Conservation (phyloP, 805 yeast species). For the Suhomyces canberraensis region DNA sequence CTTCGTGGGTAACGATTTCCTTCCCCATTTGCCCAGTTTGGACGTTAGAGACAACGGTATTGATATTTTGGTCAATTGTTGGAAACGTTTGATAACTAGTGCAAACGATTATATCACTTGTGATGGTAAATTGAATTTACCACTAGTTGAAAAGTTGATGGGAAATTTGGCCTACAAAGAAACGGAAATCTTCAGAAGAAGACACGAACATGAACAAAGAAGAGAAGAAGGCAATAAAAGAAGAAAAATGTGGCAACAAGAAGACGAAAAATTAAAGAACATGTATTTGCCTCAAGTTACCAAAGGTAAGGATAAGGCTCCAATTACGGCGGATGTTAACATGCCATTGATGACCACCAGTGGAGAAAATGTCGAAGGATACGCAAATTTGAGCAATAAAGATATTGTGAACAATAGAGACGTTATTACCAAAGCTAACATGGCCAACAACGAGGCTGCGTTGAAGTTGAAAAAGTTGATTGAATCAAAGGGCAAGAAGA, state of each 20-base stretch:
- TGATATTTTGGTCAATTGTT: constrained; percentile 72
- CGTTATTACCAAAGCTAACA: constrained; percentile 63
- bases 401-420: constrained; percentile 66
- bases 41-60: constrained; percentile 95
- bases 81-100: constrained; percentile 71
- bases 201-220: constrained; percentile 67
- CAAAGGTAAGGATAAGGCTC: constrained; percentile 75
- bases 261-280: constrained; percentile 43
- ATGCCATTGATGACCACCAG: constrained; percentile 73
- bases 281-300: constrained; percentile 52
- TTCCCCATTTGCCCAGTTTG: constrained; percentile 92
- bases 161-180: constrained; percentile 67
- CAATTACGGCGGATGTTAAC: constrained; percentile 61
- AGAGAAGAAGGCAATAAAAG: constrained; percentile 64
- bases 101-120: constrained; percentile 80
- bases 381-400: constrained; percentile 59
- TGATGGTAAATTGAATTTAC: constrained; percentile 79
- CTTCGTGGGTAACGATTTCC: constrained; percentile 96
- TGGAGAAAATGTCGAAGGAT: constrained; percentile 71
- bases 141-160: constrained; percentile 72
- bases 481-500: constrained; percentile 20
- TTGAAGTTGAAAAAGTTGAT: constrained; percentile 47
- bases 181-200: constrained; percentile 67
- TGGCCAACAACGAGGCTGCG: constrained; percentile 69
- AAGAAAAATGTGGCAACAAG: constrained; percentile 46